phyloP scores from a whole-genome alignment of 163 green algal genomes.

The Prototheca stagnorum region DNA sequence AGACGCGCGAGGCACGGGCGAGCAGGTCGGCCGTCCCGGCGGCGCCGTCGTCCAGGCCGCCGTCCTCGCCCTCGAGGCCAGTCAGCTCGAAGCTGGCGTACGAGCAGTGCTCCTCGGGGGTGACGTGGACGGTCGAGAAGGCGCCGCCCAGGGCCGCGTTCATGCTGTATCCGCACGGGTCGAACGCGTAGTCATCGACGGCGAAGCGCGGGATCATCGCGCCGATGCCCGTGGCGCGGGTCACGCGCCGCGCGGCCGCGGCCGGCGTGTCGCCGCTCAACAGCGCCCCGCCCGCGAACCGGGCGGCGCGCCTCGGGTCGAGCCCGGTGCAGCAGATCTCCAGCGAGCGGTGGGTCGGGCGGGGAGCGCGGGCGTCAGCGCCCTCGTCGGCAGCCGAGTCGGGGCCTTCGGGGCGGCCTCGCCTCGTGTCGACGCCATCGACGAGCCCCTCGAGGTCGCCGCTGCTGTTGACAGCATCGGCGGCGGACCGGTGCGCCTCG shows the following conservation, averaged over 20 bases:
- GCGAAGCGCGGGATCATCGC: slow-evolving; percentile 26
- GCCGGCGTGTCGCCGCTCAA: slow-evolving; percentile 38
- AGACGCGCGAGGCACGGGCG: slow-evolving; percentile 33
- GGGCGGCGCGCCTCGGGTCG: slow-evolving; percentile 24
- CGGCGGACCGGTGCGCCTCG: slow-evolving; percentile 32
- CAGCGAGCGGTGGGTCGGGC: slow-evolving; percentile 53
- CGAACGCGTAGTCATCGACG: slow-evolving; percentile 97
- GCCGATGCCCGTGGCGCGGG: slow-evolving; percentile 35
- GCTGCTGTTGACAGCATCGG: not conserved
- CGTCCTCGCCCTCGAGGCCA: slow-evolving; percentile 16
- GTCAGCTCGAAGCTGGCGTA: slow-evolving; percentile 86
- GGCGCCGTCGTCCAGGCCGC: slow-evolving; percentile 10
- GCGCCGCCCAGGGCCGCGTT: slow-evolving; percentile 67
- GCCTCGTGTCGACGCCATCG: no score
- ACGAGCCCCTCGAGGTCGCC: no score
- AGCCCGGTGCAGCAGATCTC: slow-evolving; percentile 97
- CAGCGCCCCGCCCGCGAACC: slow-evolving; percentile 54
- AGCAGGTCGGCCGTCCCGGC: slow-evolving; percentile 31
- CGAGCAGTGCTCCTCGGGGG: slow-evolving; percentile 75
- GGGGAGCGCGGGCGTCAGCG: not conserved
- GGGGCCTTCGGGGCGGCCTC: no score
- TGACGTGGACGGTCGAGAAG: slow-evolving; percentile 95
- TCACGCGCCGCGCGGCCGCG: slow-evolving; percentile 38
- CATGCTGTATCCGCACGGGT: slow-evolving; percentile 98
- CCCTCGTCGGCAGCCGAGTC: slow-evolving; percentile 1